Evolutionary conservation across 371 early-diverging fungal species (phyloP).

Genomic region (Rhizopus delemar): DNA sequence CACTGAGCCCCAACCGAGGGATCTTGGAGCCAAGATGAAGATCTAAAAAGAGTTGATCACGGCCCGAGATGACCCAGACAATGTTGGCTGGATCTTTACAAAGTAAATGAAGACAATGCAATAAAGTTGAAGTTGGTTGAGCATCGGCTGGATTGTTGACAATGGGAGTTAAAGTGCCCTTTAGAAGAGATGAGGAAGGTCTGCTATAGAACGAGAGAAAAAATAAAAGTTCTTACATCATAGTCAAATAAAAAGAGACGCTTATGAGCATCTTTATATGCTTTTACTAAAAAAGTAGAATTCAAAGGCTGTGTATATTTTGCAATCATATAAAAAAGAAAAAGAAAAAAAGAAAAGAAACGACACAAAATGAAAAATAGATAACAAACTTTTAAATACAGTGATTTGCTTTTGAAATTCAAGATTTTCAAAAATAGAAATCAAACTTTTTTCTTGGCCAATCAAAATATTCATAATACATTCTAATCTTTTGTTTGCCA

Average conservation of each 20-base stretch:
- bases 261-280: constrained; percentile 21
- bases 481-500: too few relatives aligned
- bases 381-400: too few relatives aligned
- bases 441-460: too few relatives aligned
- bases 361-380: background rate
- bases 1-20: constrained; percentile 71
- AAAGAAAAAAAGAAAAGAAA: constrained; percentile 7
- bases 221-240: constrained; percentile 22
- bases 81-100: constrained; percentile 78
- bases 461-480: too few relatives aligned
- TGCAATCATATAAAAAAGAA: constrained; percentile 7
- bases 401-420: too few relatives aligned
- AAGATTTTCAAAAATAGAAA: too few relatives aligned
- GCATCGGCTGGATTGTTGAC: constrained; percentile 76
- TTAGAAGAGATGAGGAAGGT: constrained; percentile 7
- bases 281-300: constrained; percentile 11
- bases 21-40: constrained; percentile 71
- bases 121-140: constrained; percentile 67
- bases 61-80: constrained; percentile 92
- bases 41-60: constrained; percentile 64
- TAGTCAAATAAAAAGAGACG: constrained; percentile 30
- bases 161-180: constrained; percentile 82
- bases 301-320: constrained; percentile 21
- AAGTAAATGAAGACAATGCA: constrained; percentile 63
- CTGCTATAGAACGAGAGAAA: background rate